Evolutionary conservation across 495 filamentous ascomycete genomes (phyloP).

Genomic region (Elaphomyces granulatus): DNA sequence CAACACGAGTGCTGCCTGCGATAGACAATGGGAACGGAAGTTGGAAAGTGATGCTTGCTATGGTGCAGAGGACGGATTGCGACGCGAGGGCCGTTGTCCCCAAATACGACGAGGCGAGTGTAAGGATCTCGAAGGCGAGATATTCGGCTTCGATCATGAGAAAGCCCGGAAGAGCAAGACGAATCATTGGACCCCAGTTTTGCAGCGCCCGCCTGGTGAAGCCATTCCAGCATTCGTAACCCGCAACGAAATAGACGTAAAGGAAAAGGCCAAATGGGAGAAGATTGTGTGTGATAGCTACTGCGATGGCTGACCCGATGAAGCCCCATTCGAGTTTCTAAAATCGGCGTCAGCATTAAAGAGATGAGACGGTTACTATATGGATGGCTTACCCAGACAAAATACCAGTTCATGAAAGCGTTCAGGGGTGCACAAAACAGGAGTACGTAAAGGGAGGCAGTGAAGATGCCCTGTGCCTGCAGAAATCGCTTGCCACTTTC

Average conservation of each 20-base stretch:
- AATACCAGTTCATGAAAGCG: slow-evolving; percentile 57
- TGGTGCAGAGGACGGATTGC: slow-evolving; percentile 49
- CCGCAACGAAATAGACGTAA: slow-evolving; percentile 47
- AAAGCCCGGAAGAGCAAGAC: slow-evolving; percentile 70
- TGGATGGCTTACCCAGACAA: slow-evolving; percentile 46
- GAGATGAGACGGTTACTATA: too few relatives aligned
- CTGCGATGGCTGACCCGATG: slow-evolving; percentile 69
- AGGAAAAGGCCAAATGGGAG: slow-evolving; percentile 59
- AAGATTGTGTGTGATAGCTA: slow-evolving; percentile 68
- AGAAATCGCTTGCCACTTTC: slow-evolving; percentile 61
- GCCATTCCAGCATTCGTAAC: slow-evolving; percentile 65
- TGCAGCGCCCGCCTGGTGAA: slow-evolving; percentile 51
- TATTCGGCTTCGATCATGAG: slow-evolving; percentile 89
- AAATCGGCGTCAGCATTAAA: slow-evolving; percentile 1
- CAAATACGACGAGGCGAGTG: slow-evolving; percentile 55
- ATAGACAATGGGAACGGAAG: slow-evolving; percentile 53
- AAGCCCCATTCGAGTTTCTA: slow-evolving; percentile 63
- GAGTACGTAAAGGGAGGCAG: slow-evolving; percentile 49
- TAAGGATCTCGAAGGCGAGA: slow-evolving; percentile 71
- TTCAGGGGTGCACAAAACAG: slow-evolving; percentile 58
- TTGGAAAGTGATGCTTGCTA: slow-evolving; percentile 47
- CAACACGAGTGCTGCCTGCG: slow-evolving; percentile 47
- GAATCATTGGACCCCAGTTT: slow-evolving; percentile 82
- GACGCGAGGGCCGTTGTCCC: slow-evolving; percentile 55
- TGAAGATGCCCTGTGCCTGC: slow-evolving; percentile 62